These are phyloP conservation scores for Anisodus acutangulus DNA, from an alignment of 257 asterid genomes.

Conservation along the genomic window DNA sequence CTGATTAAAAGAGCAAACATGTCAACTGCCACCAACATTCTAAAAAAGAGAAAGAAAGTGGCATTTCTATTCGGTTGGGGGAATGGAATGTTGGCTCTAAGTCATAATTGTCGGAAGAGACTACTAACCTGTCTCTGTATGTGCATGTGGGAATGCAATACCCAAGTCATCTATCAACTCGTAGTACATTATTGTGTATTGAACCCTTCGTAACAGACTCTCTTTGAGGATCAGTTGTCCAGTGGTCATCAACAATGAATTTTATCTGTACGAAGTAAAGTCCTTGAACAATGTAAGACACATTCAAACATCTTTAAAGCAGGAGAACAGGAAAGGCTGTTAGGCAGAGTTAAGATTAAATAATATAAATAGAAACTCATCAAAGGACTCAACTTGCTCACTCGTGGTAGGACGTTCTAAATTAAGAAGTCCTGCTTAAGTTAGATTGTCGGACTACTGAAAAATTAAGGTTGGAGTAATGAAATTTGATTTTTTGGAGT, in stretches of 20 bases:
- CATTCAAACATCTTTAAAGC: neutral
- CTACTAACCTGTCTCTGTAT: slow-evolving; percentile 2
- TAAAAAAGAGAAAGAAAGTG: neutral
- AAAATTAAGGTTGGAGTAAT: neutral
- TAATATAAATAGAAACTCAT: neutral
- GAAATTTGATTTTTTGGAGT: neutral
- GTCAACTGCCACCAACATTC: neutral
- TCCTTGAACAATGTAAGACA: slow-evolving; percentile 17
- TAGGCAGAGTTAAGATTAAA: neutral
- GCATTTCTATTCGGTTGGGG: neutral
- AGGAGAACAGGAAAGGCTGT: neutral
- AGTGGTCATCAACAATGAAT: slow-evolving; percentile 73
- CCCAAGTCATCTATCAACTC: slow-evolving; percentile 60
- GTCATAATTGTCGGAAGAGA: neutral
- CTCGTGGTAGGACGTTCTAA: neutral
- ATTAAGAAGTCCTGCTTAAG: neutral
- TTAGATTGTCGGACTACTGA: neutral
- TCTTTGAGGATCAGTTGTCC: slow-evolving; percentile 73
- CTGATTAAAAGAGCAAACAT: neutral
- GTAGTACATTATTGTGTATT: slow-evolving; percentile 79
- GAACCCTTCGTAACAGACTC: slow-evolving; percentile 56
- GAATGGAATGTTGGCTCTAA: neutral
- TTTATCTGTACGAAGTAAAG: slow-evolving; percentile 64
- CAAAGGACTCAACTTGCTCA: neutral
- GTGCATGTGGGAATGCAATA: neutral